These are phyloP conservation scores for Filobasidium uniguttulatum DNA, from an alignment of 1,284 basidiomycete genomes.

Conservation along the genomic window DNA sequence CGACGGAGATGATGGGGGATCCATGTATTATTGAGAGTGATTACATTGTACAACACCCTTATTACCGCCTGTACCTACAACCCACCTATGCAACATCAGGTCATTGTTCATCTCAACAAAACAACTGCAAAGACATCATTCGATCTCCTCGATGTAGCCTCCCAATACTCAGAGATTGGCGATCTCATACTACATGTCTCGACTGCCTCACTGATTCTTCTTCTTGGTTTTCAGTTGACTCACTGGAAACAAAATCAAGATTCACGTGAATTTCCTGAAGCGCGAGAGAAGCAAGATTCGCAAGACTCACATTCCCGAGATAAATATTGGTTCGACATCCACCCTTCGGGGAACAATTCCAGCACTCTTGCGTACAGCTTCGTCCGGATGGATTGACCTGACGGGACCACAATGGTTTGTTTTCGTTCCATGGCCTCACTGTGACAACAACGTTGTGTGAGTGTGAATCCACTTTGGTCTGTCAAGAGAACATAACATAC, in stretches of 20 bases:
- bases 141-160: background rate
- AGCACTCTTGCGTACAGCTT: slow-evolving; percentile 24
- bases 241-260: slow-evolving; percentile 1
- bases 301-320: slow-evolving; percentile 26
- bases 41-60: no score
- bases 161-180: background rate
- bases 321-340: slow-evolving; percentile 20
- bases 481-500: slow-evolving; percentile 1
- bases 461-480: background rate
- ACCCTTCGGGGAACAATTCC: slow-evolving; percentile 30
- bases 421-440: slow-evolving; percentile 1
- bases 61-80: no score
- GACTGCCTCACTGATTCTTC: slow-evolving; percentile 1
- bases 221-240: slow-evolving; percentile 3
- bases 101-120: background rate
- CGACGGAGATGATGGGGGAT: no score
- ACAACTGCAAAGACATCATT: background rate
- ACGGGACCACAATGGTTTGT: background rate
- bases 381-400: slow-evolving; percentile 21
- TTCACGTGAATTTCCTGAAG: background rate
- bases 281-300: background rate
- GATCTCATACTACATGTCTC: no score
- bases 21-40: no score
- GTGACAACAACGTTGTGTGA: background rate
- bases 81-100: background rate